Base-by-base conservation (phyloP, 352 stramenopile species). In the Phytophthora sp. region DNA sequence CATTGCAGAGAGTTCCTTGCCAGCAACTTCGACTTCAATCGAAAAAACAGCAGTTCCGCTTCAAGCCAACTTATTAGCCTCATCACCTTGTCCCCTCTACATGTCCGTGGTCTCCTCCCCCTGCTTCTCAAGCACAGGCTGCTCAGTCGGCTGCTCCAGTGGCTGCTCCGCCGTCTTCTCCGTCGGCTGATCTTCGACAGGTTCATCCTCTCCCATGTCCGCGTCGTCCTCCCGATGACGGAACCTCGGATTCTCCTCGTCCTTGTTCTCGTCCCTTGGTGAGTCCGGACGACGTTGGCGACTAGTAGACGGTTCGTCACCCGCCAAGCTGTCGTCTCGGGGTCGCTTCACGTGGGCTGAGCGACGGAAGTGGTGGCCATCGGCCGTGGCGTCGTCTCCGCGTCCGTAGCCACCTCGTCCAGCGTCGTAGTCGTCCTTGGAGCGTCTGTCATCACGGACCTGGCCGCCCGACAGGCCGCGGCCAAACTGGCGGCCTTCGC, bases 401-500 rank as follows among this genome's bases (percentile, higher is more conserved):
- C 84, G 84, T 29, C 88, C 88, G 49, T 91, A 95, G 42, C 88
- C 88, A 16, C 88, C 88, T 46, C 88, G 71, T 2, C 88, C 88
- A 0, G 88, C 83, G 35, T 95, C 88, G 52, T 94, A 95, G 58
- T 95, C 87, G 56, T 95, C 85, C 61, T 91, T 90, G 15, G 86
- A 93, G 27, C 88, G 86, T 39, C 86, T 77, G 60, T 95, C 88
- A 59, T 96, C 88, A 51, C 86, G 76, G 33, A 96, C 88, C 70
- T 97, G 89, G 4, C 87, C 87, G 11, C 89, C 89, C 9, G 88
- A 93, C 18, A 86, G 74, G 1, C 88, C 88, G 41, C 89, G 82
- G 4, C 89, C 89, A 54, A 94, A 97, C 72, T 97, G 89, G 0
- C 89, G 82, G 9, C 89, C 89, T 65, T 96, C 87, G 27, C 79